Base-by-base conservation (phyloP, 352 stramenopile genomes). In the Thalassiosira exigua region DNA sequence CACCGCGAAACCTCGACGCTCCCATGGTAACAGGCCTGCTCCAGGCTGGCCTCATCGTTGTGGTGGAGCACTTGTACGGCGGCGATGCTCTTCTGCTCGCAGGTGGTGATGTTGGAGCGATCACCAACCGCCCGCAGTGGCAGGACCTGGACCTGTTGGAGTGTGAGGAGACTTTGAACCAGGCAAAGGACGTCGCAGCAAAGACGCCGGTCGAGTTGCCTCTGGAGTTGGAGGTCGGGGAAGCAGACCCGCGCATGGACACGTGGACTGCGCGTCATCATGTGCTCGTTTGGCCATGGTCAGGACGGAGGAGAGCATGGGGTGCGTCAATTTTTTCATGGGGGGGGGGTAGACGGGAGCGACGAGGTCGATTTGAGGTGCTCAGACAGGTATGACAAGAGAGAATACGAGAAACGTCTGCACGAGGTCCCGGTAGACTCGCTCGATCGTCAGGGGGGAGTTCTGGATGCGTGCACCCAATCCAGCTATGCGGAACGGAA, bases 1-100 rank as follows among this genome's bases (percentile, higher is more conserved):
- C 71, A 26, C 67, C 84, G 11, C 41, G 81, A 7, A 85, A 85
- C 69, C 64, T 85, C 1, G 71, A 85, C 48, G 81, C 76, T 19
- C 56, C 66, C n/a, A 4, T 74, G 66, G 4, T 51, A 51, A 12
- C 29, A 3, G 78, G 72, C 27, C 79, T 85, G n/a, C 22, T 75
- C 3, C 36, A 44, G 19, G 78, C 78, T 36, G 56, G 57, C 19
- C 30, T 76, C 0, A 41, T 65, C 12, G 68, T 66, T 70, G 72
- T 60, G 17, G 27, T 52, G 12, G 22, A 56, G n/a, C 21, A 66
- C 27, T 32, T 85, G 7, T 85, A 76, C 51, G 71, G 78, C 33
- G 27, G 48, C 1, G 22, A 87, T n/a, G n/a, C n/a, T n/a, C n/a
- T n/a, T n/a, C n/a, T n/a, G n/a, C 39, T 27, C 83, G 22, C 77